Conservation (phyloP, 2,329 filamentous ascomycete genomes). For the Coleophoma cylindrospora region DNA sequence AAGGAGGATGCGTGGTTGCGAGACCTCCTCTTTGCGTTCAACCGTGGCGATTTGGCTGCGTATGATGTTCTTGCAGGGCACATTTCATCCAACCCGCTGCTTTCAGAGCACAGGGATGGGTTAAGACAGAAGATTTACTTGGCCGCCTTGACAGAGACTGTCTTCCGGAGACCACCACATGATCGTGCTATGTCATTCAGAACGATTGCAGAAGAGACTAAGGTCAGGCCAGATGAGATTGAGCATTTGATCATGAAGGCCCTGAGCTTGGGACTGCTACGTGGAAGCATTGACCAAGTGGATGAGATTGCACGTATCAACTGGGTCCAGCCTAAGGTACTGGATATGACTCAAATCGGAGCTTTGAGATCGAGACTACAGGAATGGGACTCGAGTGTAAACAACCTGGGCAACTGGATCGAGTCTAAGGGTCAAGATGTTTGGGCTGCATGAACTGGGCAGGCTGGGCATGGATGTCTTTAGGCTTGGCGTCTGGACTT, state of each 20-base stretch:
- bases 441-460: conserved; percentile 68
- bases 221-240: conserved; percentile 85
- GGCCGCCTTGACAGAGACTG: conserved; percentile 89
- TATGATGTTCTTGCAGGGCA: conserved; percentile 81
- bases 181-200: conserved; percentile 91
- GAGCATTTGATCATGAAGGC: conserved; percentile 99
- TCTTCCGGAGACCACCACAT: conserved; percentile 93
- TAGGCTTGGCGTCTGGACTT: conserved; percentile 19
- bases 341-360: conserved; percentile 92
- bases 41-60: conserved; percentile 83
- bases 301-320: conserved; percentile 91
- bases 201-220: conserved; percentile 86
- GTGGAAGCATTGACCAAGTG: conserved; percentile 94
- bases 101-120: conserved; percentile 75
- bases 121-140: conserved; percentile 97
- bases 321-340: conserved; percentile 97
- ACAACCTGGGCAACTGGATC: conserved; percentile 95
- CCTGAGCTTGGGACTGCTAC: conserved; percentile 83
- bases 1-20: conserved; percentile 82
- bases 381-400: conserved; percentile 96
- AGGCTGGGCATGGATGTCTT: conserved; percentile 2
- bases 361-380: conserved; percentile 82
- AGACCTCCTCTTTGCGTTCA: conserved; percentile 96
- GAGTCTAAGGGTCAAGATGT: conserved; percentile 91
- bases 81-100: conserved; percentile 73